Base-by-base conservation (phyloP, 768 basidiomycete species). In the Trametes sanguinea region DNA sequence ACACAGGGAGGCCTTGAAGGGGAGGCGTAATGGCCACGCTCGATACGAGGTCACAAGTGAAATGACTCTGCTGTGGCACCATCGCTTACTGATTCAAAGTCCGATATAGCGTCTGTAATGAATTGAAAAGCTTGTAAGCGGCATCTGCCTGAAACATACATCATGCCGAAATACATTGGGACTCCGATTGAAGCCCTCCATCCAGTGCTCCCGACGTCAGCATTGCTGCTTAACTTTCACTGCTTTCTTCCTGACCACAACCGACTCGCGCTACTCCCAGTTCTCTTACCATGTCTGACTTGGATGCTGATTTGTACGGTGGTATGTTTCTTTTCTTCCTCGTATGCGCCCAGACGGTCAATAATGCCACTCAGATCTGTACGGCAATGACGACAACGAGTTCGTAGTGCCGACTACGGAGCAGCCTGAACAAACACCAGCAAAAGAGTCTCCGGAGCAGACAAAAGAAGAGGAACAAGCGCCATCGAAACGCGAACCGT, bases 261-360 rank as follows among this genome's bases (percentile, higher is more conserved):
- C 57, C 67, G 76, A 72, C 73, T 86, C 83, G 64, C 87, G 87
- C 76, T 85, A 87, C 74, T 37, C 16, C 16, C 52, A 37, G n/a
- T 16, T 35, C 14, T 45, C 62, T 22, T 22, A 76, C 75, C 68
- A 89, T 89, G 89, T 86, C 88, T 65, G 90, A 91, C 78, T 87
- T 91, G 74, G 90, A 94, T 74, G 90, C 90, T 76, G 93, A 94
- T 74, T 83, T 94, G 55, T 95, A 95, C 70, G 91, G 92, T 70
- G 93, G 93, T 91, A 72, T 59, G 86, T 70, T 27, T 40, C 46
- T 29, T 57, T 32, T 66, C 29, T 43, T 32, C 27, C 43, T 57
- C 51, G 13, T 22, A 11, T 46, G 4, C 30, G 39, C 54, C 62
- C 35, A 57, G 16, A 9, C 27, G 8, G 17, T 8, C 39, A 5